phyloP scores from a whole-genome alignment of 192 early-diverging fungal species.

The Borealophlyctis nickersoniae region DNA sequence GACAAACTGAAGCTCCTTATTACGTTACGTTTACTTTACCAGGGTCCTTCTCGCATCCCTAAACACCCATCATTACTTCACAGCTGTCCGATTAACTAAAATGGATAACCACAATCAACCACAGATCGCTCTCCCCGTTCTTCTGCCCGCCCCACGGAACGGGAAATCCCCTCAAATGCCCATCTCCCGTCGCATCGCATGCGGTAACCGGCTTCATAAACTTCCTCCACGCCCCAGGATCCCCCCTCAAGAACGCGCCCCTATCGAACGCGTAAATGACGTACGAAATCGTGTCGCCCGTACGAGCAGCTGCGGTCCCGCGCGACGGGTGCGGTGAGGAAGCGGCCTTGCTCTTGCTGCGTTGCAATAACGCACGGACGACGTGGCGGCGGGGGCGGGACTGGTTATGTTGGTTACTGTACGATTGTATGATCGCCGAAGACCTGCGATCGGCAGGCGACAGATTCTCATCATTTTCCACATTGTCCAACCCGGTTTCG shows the following conservation, averaged over 20 bases:
- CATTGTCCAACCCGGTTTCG: background rate
- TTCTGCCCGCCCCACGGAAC: conserved; percentile 1
- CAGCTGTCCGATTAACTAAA: conserved; percentile 22
- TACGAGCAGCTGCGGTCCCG: no score
- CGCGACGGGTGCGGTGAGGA: background rate
- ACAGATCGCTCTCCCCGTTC: conserved; percentile 1
- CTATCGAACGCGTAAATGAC: conserved; percentile 28
- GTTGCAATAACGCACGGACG: conserved; percentile 33
- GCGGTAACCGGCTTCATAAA: conserved; percentile 19
- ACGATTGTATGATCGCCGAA: background rate
- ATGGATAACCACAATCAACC: conserved; percentile 25
- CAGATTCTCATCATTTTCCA: background rate
- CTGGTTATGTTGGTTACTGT: background rate
- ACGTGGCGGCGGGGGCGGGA: conserved; percentile 6
- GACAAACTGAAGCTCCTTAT: no score
- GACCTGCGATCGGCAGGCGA: background rate
- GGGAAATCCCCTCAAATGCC: conserved; percentile 25
- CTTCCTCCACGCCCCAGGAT: background rate
- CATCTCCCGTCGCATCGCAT: conserved; percentile 35
- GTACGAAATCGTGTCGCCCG: conserved; percentile 32
- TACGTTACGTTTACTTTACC: no score
- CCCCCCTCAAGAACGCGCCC: background rate
- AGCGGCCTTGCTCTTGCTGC: conserved; percentile 7
- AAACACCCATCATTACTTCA: no score
- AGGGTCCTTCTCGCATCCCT: no score